Evolutionary conservation across 306 rosid species (phyloP).

Genomic region (Fagus crenata): DNA sequence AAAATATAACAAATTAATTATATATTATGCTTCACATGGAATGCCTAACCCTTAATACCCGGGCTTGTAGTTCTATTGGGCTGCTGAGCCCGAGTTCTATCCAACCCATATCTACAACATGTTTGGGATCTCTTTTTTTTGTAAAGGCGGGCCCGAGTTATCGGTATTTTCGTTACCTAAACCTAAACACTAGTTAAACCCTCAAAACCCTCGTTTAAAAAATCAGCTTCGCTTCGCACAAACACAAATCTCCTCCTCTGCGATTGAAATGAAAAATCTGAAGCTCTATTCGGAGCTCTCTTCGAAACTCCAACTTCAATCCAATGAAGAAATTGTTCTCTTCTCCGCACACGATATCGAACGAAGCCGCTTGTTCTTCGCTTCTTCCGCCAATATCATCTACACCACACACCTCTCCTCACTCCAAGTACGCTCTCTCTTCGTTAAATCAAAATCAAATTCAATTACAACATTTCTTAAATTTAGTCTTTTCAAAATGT

Average conservation of each 20-base stretch:
- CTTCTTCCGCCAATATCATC: slow-evolving; percentile 65
- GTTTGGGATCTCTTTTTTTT: no score
- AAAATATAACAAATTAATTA: no score
- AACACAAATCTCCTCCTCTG: background rate
- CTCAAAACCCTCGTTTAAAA: slow-evolving; percentile 1
- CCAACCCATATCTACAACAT: no score
- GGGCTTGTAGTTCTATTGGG: no score
- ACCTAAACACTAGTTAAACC: background rate
- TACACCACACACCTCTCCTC: slow-evolving; percentile 71
- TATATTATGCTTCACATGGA: no score
- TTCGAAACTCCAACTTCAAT: slow-evolving; percentile 45
- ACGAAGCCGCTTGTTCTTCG: slow-evolving; percentile 83
- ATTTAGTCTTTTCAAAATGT: background rate
- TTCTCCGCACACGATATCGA: slow-evolving; percentile 83
- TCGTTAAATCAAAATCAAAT: background rate
- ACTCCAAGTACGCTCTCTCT: slow-evolving; percentile 49
- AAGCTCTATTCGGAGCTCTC: slow-evolving; percentile 67
- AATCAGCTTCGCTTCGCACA: background rate
- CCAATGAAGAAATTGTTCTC: slow-evolving; percentile 46
- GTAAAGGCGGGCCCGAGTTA: no score
- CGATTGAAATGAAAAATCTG: slow-evolving; percentile 62
- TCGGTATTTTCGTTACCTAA: no score
- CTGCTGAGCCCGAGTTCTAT: no score
- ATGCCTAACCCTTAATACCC: no score
- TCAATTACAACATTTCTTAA: background rate